Percentiles rank a stretch among this genome's conserved stretches.
Conservation (phyloP, 306 rosid genomes). For the Hylodesmum podocarpum region DNA sequence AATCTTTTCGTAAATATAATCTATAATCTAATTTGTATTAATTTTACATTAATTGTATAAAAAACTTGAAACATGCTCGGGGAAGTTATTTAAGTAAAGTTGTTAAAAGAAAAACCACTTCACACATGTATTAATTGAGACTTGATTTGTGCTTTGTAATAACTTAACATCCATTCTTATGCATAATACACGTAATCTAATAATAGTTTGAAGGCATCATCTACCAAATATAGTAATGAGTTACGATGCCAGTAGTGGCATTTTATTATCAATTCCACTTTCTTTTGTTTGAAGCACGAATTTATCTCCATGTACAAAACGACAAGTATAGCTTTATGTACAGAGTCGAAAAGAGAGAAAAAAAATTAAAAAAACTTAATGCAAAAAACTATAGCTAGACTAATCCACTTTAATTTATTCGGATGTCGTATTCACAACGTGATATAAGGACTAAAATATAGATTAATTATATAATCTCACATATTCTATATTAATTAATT, state of each 20-base stretch:
- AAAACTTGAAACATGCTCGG: too few species aligned
- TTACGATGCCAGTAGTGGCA: background rate
- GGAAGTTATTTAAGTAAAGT: too few species aligned
- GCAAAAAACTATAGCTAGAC: background rate
- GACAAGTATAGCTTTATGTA: background rate
- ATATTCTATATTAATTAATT: background rate
- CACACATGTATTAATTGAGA: too few species aligned
- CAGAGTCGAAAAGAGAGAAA: background rate
- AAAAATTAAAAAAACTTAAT: background rate
- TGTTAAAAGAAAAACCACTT: too few species aligned
- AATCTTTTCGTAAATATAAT: too few species aligned
- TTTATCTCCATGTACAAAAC: background rate
- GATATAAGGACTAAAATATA: background rate
- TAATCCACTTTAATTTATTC: conserved; percentile 5
- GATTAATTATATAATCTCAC: background rate
- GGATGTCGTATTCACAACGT: conserved; percentile 2
- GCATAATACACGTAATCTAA: background rate
- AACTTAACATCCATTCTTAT: background rate
- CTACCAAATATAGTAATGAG: too few species aligned
- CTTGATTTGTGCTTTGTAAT: background rate
- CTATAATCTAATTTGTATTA: too few species aligned
- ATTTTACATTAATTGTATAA: too few species aligned
- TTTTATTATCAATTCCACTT: background rate
- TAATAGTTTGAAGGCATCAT: background rate
- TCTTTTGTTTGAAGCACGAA: background rate